Conservation (phyloP, 129 eudicot genomes). For the Centaurea solstitialis region DNA sequence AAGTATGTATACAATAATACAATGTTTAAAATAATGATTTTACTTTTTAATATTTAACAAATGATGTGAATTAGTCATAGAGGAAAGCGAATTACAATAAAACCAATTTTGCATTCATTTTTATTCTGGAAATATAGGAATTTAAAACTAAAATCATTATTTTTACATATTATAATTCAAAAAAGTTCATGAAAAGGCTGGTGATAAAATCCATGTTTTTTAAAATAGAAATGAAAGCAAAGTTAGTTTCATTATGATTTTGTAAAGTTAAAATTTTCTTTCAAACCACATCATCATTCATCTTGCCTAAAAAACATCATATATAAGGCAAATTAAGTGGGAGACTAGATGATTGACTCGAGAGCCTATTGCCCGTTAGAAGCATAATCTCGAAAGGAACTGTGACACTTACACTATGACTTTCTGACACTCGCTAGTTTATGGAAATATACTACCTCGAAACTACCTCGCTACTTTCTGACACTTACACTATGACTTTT, state of each 20-base stretch:
- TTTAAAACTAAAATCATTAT: too few species aligned
- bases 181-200: too few species aligned
- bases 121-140: background rate
- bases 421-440: background rate
- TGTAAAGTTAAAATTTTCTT: too few species aligned
- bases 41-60: background rate
- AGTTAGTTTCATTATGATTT: background rate
- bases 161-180: too few species aligned
- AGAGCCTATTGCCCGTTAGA: too few species aligned
- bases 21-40: background rate
- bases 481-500: too few species aligned
- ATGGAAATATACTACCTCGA: background rate
- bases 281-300: too few species aligned
- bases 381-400: background rate
- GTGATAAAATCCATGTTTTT: background rate
- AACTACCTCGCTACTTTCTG: too few species aligned
- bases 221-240: background rate
- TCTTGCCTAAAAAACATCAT: background rate
- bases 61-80: background rate
- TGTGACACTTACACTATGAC: background rate
- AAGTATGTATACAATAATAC: too few species aligned
- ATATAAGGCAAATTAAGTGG: too few species aligned
- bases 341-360: too few species aligned
- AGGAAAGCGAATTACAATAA: too few species aligned
- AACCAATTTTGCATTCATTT: background rate